phyloP scores from a whole-genome alignment of 352 stramenopile species.

The Globisporangium splendens region DNA sequence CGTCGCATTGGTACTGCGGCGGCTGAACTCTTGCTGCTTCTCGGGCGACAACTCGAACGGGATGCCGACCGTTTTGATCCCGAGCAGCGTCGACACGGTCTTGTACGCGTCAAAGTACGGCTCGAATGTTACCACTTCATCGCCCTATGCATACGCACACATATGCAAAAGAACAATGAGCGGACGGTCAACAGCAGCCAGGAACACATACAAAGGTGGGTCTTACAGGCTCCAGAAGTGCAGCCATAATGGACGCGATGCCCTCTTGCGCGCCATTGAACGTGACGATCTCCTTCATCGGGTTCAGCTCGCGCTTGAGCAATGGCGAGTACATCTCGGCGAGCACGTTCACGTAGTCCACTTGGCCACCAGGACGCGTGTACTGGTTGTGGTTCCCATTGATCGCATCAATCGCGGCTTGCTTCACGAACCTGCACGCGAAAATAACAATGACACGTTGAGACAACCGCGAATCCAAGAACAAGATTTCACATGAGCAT shows the following conservation, averaged over 20 bases:
- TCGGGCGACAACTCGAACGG: constrained; percentile 53
- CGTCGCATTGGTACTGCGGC: constrained; percentile 13
- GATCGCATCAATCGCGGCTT: constrained; percentile 83
- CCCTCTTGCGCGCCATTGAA: constrained; percentile 88
- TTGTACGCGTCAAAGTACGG: constrained; percentile 91
- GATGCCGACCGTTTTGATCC: constrained; percentile 68
- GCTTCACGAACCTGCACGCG: constrained; percentile 74
- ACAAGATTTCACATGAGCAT: background rate
- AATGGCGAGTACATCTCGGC: constrained; percentile 78
- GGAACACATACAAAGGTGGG: too few relatives aligned
- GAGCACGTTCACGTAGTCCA: constrained; percentile 74
- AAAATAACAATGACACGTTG: background rate
- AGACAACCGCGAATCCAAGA: too few relatives aligned
- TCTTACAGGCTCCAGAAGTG: constrained; percentile 63
- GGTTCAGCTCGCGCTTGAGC: constrained; percentile 59
- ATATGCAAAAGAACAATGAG: background rate
- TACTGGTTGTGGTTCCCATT: constrained; percentile 85
- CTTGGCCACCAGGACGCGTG: constrained; percentile 81
- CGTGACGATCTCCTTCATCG: constrained; percentile 79
- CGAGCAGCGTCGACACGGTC: constrained; percentile 80
- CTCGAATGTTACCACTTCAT: constrained; percentile 87
- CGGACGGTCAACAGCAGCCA: background rate
- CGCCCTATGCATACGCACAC: constrained; percentile 29
- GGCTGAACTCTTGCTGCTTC: constrained; percentile 45
- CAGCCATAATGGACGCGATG: constrained; percentile 77